phyloP scores from a whole-genome alignment of 768 basidiomycete genomes.

The Pulveroboletus sp. region DNA sequence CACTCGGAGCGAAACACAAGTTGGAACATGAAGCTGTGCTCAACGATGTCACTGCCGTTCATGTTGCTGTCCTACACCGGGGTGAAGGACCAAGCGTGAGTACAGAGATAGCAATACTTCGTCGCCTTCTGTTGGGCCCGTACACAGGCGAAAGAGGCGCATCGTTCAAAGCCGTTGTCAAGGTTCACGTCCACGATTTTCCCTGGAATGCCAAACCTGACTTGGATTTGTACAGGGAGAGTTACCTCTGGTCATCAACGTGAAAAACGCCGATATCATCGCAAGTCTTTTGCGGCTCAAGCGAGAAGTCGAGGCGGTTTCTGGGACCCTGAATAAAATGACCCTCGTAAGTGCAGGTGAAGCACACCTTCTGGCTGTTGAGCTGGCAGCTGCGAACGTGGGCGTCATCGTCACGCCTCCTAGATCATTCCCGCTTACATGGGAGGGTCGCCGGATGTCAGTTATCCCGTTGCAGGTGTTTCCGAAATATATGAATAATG shows the following conservation, averaged over 20 bases:
- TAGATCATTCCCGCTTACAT: constrained; percentile 57
- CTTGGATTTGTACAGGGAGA: constrained; percentile 37
- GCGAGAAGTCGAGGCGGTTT: constrained; percentile 41
- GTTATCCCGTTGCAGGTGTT: constrained; percentile 15
- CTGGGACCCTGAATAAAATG: constrained; percentile 32
- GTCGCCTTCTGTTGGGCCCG: constrained; percentile 40
- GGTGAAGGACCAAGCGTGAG: constrained; percentile 44
- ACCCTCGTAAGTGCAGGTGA: constrained; percentile 61
- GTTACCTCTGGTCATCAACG: constrained; percentile 60
- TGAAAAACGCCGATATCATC: constrained; percentile 73
- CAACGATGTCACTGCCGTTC: constrained; percentile 61
- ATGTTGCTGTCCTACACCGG: constrained; percentile 41
- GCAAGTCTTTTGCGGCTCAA: constrained; percentile 62
- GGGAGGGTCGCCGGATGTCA: constrained; percentile 65
- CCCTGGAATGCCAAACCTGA: constrained; percentile 5
- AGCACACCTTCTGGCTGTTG: constrained; percentile 40
- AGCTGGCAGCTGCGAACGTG: constrained; percentile 51
- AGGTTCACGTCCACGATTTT: constrained; percentile 23
- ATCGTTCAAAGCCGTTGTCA: constrained; percentile 34
- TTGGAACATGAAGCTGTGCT: constrained; percentile 62
- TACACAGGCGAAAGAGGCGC: constrained; percentile 22
- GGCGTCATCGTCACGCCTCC: constrained; percentile 66
- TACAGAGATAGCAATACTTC: constrained; percentile 56
- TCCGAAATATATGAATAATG: background rate
- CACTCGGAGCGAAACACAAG: constrained; percentile 51